These are phyloP conservation scores for Reticulascus tulasneorum DNA, from an alignment of 2,329 filamentous ascomycete species.

Conservation along the genomic window DNA sequence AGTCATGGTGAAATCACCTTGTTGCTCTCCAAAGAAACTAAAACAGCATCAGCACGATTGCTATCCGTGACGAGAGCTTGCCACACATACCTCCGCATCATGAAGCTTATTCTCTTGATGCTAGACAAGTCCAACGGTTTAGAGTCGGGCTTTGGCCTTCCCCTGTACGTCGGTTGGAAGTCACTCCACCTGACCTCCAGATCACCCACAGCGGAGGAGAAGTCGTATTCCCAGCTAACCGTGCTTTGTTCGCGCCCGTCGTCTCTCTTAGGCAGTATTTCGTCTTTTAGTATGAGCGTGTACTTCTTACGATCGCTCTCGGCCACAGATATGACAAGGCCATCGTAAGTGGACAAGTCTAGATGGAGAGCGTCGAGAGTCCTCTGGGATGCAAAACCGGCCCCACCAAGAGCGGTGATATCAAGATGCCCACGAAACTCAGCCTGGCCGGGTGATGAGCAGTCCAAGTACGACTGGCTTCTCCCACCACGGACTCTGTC, in stretches of 20 bases:
- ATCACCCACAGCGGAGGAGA: constrained; percentile 34
- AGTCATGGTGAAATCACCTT: constrained; percentile 61
- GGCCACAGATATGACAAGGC: constrained; percentile 51
- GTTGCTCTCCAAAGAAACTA: constrained; percentile 72
- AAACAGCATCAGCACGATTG: constrained; percentile 16
- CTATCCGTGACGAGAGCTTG: not conserved
- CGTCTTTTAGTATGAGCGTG: constrained; percentile 72
- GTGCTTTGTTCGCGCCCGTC: constrained; percentile 69
- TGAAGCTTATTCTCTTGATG: constrained; percentile 67
- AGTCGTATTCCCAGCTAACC: constrained; percentile 72
- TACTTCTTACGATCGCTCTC: constrained; percentile 63
- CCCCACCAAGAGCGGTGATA: constrained; percentile 70
- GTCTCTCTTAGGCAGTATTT: constrained; percentile 50
- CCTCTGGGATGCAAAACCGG: constrained; percentile 77
- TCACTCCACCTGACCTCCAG: constrained; percentile 60
- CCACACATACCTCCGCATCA: constrained; percentile 71
- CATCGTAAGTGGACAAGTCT: constrained; percentile 61
- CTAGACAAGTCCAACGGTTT: constrained; percentile 52
- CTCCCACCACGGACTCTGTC: constrained; percentile 74
- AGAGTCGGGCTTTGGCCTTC: constrained; percentile 58
- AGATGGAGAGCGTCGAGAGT: constrained; percentile 57
- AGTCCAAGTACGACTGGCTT: constrained; percentile 51
- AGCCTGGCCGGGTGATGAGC: constrained; percentile 34
- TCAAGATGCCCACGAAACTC: constrained; percentile 68
- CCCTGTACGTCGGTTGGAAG: constrained; percentile 71